Conservation (phyloP, 108 stramenopile genomes). For the Cyclotella choctawhatcheeana region DNA sequence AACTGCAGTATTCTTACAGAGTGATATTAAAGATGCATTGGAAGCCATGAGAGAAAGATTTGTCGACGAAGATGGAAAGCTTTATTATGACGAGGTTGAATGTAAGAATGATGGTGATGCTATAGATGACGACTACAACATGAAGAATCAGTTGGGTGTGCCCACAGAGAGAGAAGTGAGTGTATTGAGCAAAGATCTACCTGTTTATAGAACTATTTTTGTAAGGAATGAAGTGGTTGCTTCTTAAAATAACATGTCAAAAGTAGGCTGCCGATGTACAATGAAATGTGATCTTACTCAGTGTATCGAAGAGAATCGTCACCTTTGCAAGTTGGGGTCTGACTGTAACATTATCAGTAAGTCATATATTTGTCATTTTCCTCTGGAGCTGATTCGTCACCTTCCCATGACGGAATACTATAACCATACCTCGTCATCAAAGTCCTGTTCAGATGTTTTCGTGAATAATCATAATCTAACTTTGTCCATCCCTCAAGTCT, state of each 20-base stretch:
- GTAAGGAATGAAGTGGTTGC: constrained; percentile 40
- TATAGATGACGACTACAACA: constrained; percentile 55
- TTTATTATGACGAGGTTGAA: constrained; percentile 59
- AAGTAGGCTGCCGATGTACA: too few relatives aligned
- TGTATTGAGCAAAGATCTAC: constrained; percentile 73
- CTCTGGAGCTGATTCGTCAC: not conserved
- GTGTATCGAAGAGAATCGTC: too few relatives aligned
- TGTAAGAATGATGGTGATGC: constrained; percentile 16
- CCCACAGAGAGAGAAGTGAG: constrained; percentile 90
- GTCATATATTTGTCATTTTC: not conserved
- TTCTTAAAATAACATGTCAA: not conserved
- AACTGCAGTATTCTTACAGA: constrained; percentile 74
- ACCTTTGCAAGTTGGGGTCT: too few relatives aligned
- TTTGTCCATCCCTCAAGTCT: constrained; percentile 50
- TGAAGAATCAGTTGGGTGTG: constrained; percentile 73
- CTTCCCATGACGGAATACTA: constrained; percentile 38
- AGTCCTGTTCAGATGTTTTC: constrained; percentile 23
- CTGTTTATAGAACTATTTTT: constrained; percentile 78
- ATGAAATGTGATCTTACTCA: too few relatives aligned
- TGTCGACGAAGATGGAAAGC: constrained; percentile 46
- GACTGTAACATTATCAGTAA: too few relatives aligned
- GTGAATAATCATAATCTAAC: constrained; percentile 53
- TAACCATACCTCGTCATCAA: constrained; percentile 66
- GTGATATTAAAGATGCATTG: constrained; percentile 77
- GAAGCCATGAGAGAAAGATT: constrained; percentile 86